These are phyloP conservation scores for Rhodotorula toruloides DNA, from an alignment of 768 basidiomycete genomes.

Conservation along the genomic window DNA sequence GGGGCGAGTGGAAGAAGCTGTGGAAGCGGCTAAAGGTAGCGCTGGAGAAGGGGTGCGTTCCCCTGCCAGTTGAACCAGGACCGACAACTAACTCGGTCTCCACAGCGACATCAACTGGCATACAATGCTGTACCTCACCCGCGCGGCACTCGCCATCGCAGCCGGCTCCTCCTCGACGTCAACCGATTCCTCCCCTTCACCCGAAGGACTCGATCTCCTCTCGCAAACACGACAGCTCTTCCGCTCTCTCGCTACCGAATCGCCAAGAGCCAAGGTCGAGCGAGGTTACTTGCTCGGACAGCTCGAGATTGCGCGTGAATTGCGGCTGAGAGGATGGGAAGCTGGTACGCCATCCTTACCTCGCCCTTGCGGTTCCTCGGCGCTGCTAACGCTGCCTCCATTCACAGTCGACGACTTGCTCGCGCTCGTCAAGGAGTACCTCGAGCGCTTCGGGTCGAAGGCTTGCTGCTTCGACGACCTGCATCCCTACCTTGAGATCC, in stretches of 20 bases:
- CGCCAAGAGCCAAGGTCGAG: constrained; percentile 56
- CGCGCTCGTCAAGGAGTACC: constrained; percentile 62
- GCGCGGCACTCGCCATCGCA: constrained; percentile 25
- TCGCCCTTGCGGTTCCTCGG: neutral
- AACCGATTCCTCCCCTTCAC: neutral
- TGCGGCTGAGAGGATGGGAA: constrained; percentile 22
- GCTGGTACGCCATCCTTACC: constrained; percentile 44
- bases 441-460: constrained; percentile 69
- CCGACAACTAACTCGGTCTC: constrained; percentile 4
- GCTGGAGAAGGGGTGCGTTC: constrained; percentile 35
- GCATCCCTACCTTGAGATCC: constrained; percentile 56
- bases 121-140: constrained; percentile 39
- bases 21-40: constrained; percentile 4
- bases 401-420: neutral
- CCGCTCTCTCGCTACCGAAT: constrained; percentile 14
- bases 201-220: constrained; percentile 6
- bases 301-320: constrained; percentile 61
- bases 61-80: no score
- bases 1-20: constrained; percentile 10
- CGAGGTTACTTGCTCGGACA: constrained; percentile 68
- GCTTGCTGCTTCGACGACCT: constrained; percentile 83
- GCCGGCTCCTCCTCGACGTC: constrained; percentile 1
- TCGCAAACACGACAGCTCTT: constrained; percentile 5
- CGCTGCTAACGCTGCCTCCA: constrained; percentile 37
- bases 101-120: constrained; percentile 43